These are phyloP conservation scores for Sphaerulina vaccinii DNA, from an alignment of 2,329 filamentous ascomycete species.

Conservation along the genomic window DNA sequence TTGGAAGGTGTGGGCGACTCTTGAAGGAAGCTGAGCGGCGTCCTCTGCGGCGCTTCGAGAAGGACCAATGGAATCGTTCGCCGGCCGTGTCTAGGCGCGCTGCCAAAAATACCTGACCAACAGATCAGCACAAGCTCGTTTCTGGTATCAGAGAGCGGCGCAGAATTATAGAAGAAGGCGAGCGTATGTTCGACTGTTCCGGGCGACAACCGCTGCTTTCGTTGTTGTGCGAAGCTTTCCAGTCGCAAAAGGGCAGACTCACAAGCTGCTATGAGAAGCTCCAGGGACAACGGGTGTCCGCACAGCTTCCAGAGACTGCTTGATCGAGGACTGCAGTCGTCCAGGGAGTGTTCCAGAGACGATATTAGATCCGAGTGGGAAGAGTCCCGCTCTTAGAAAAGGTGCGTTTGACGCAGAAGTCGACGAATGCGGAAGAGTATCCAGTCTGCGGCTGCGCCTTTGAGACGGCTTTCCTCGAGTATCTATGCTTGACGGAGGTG, in stretches of 20 bases:
- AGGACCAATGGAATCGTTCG: slow-evolving; percentile 10
- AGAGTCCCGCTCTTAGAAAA: too few species aligned
- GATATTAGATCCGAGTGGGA: neutral
- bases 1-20: slow-evolving; percentile 12
- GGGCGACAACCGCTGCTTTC: neutral
- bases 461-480: neutral
- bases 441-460: neutral
- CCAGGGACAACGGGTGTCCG: neutral
- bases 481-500: neutral
- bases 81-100: slow-evolving; percentile 9
- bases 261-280: neutral
- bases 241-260: neutral
- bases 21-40: slow-evolving; percentile 14
- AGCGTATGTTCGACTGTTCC: neutral
- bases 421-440: neutral
- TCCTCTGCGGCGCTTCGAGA: slow-evolving; percentile 8
- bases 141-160: neutral
- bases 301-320: neutral
- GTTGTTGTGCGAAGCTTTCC: neutral
- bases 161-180: slow-evolving; percentile 5
- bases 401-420: neutral
- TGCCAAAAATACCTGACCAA: slow-evolving; percentile 15
- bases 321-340: neutral
- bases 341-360: neutral
- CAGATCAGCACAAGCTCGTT: slow-evolving; percentile 6